Conservation (phyloP, 2,329 filamentous ascomycete species). For the Neopestalotiopsis sp. region DNA sequence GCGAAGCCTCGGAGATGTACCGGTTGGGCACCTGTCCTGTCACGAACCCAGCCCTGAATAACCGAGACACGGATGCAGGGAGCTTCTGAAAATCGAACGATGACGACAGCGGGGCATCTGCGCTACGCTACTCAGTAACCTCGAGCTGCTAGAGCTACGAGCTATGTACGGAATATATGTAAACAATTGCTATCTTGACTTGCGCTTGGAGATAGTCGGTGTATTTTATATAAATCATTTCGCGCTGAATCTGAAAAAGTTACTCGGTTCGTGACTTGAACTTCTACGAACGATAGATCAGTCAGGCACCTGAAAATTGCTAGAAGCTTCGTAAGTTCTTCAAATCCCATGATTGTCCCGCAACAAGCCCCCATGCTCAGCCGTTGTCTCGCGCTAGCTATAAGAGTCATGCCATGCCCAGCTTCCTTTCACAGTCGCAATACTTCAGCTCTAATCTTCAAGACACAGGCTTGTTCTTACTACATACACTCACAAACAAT, state of each 20-base stretch:
- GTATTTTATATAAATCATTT: too few relatives aligned
- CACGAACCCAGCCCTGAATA: not conserved
- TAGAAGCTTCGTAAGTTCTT: not conserved
- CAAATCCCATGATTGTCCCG: not conserved
- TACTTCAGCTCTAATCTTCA: not conserved
- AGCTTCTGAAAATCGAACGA: not conserved
- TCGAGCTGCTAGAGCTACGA: not conserved
- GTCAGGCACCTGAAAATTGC: not conserved
- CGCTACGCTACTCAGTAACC: not conserved
- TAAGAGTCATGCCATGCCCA: not conserved
- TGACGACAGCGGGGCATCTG: constrained; percentile 8
- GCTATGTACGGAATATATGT: not conserved
- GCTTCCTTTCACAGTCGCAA: not conserved
- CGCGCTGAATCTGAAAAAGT: too few relatives aligned
- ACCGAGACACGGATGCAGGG: not conserved
- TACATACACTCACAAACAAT: not conserved
- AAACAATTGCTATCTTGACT: constrained; percentile 2
- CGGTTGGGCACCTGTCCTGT: not conserved
- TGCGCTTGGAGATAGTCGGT: not conserved
- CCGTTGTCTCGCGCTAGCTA: constrained; percentile 1
- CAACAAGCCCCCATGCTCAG: not conserved
- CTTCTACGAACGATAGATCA: not conserved
- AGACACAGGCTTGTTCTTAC: not conserved
- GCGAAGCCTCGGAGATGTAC: constrained; percentile 3
- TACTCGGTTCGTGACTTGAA: not conserved